Evolutionary conservation across 306 rosid species (phyloP).

Genomic region (Albizia julibrissin): DNA sequence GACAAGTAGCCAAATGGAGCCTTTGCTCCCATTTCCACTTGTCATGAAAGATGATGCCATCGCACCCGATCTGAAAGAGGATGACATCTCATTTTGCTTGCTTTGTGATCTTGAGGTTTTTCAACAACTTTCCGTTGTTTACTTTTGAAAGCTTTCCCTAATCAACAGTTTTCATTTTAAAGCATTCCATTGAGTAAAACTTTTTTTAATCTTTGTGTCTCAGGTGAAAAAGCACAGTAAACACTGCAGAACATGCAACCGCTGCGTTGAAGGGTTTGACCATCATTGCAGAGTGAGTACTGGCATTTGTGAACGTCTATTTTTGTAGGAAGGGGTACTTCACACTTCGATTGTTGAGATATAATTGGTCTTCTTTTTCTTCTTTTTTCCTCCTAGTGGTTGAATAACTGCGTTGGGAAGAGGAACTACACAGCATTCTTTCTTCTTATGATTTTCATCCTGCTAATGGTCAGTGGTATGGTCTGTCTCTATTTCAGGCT

Average conservation of each 20-base stretch:
- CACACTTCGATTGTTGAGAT: constrained; percentile 5
- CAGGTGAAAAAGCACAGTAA: constrained; percentile 86
- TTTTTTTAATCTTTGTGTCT: not conserved
- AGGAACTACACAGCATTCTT: constrained; percentile 87
- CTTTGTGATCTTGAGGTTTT: constrained; percentile 83
- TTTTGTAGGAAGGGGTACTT: not conserved
- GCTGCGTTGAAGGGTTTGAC: constrained; percentile 95
- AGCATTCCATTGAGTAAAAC: constrained; percentile 2
- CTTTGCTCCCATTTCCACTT: constrained; percentile 79
- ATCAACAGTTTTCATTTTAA: not conserved
- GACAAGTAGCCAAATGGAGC: constrained; percentile 59
- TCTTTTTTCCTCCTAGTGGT: constrained; percentile 60
- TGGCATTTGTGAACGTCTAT: not conserved
- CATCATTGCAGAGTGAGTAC: constrained; percentile 89
- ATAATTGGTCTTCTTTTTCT: not conserved
- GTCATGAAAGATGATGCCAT: constrained; percentile 74
- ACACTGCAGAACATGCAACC: constrained; percentile 95
- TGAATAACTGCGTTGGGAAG: constrained; percentile 95
- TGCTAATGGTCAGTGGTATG: constrained; percentile 64
- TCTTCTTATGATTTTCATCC: constrained; percentile 77
- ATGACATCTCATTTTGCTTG: constrained; percentile 78
- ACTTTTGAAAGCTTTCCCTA: not conserved
- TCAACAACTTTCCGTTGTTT: not conserved
- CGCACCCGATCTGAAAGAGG: constrained; percentile 59
- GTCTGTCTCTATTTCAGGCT: constrained; percentile 24